Evolutionary conservation across 176 grass and related monocot species (phyloP).

Genomic region (Carex parvula): DNA sequence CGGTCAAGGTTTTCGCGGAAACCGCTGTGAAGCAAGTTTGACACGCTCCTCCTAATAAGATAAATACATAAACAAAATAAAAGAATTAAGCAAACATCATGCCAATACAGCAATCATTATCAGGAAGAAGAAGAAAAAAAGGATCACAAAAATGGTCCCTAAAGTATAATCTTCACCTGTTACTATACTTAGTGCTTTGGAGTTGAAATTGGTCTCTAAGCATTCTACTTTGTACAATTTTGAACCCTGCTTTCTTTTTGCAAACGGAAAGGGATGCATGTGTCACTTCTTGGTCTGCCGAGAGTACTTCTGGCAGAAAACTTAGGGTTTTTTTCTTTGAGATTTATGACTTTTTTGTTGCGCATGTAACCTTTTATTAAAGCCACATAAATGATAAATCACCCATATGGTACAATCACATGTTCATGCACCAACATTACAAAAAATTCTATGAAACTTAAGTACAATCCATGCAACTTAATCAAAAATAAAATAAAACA

Average conservation of each 20-base stretch:
- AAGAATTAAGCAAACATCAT: background rate
- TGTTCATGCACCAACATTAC: background rate
- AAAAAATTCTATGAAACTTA: background rate
- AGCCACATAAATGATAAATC: background rate
- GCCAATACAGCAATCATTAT: background rate
- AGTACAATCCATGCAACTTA: background rate
- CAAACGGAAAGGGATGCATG: background rate
- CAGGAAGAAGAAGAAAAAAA: background rate
- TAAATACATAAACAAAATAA: conserved; percentile 16
- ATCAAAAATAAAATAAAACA: conserved; percentile 1
- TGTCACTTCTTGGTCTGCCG: background rate
- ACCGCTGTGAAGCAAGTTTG: conserved; percentile 93
- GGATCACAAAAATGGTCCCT: background rate
- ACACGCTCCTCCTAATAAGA: conserved; percentile 77
- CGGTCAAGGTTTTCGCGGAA: conserved; percentile 95
- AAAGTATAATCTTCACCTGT: background rate
- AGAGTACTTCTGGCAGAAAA: background rate
- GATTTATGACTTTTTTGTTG: background rate
- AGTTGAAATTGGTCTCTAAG: background rate
- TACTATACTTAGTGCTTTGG: background rate
- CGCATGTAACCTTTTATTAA: no score
- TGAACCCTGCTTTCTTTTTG: background rate
- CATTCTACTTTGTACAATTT: background rate
- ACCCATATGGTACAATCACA: background rate
- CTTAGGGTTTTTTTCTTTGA: background rate